Evolutionary conservation across 106 monocot genomes (phyloP).

Genomic region (Phalaenopsis aphrodite): DNA sequence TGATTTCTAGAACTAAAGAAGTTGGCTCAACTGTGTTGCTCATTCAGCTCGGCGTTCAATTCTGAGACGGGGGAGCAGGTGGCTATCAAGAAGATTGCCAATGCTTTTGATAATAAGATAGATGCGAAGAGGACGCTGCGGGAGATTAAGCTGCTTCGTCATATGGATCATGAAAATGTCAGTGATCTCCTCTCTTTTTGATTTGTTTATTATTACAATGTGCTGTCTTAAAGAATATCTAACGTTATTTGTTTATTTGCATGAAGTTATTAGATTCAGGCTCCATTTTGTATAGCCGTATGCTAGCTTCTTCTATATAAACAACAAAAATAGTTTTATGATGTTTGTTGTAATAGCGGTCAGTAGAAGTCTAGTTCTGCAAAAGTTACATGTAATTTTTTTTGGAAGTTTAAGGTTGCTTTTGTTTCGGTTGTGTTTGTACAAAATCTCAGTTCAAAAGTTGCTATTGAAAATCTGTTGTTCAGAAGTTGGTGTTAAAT

Average conservation of each 20-base stretch:
- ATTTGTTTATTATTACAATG: not conserved
- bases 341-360: not conserved
- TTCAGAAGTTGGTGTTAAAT: too few relatives aligned
- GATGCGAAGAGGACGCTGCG: conserved; percentile 94
- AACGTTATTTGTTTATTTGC: not conserved
- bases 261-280: too few relatives aligned
- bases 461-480: too few relatives aligned
- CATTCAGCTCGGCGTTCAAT: conserved; percentile 76
- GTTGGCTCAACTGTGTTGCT: not conserved
- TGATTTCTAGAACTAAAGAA: not conserved
- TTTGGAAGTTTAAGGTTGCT: too few relatives aligned
- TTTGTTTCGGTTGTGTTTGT: too few relatives aligned
- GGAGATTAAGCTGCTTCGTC: conserved; percentile 92
- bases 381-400: too few relatives aligned
- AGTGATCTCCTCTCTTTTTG: conserved; percentile 13
- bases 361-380: not conserved
- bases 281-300: too few relatives aligned
- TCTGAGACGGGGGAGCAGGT: conserved; percentile 93
- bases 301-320: too few relatives aligned
- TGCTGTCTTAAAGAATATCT: not conserved
- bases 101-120: conserved; percentile 93
- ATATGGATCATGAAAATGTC: conserved; percentile 99
- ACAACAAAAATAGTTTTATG: not conserved
- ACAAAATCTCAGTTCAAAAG: too few relatives aligned
- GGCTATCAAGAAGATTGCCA: conserved; percentile 97